Conservation (phyloP, 2,329 filamentous ascomycete genomes). For the Drechslerella dactyloides region DNA sequence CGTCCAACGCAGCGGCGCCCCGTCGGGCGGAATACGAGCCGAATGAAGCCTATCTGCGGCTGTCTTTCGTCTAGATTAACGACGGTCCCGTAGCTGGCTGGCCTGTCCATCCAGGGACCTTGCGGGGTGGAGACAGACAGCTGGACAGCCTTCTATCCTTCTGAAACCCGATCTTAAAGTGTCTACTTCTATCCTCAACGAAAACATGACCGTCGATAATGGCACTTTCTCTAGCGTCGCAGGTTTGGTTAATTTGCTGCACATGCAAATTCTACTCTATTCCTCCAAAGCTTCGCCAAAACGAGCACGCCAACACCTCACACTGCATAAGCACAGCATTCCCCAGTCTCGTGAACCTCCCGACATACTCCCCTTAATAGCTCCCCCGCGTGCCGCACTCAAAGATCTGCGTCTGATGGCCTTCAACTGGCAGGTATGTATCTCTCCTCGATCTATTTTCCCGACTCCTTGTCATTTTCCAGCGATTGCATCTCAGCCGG, state of each 20-base stretch:
- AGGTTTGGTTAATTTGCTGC: not conserved
- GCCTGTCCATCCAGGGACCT: not conserved
- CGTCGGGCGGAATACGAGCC: not conserved
- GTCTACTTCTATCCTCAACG: not conserved
- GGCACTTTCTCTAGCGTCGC: not conserved
- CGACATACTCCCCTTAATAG: not conserved
- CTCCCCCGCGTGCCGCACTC: not conserved
- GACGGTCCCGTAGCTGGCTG: too few species aligned
- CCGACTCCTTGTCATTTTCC: not conserved
- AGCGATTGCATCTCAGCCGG: too few species aligned
- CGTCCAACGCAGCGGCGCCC: not conserved
- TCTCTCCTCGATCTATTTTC: not conserved
- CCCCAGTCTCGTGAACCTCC: not conserved
- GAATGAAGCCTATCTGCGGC: not conserved
- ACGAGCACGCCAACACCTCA: not conserved
- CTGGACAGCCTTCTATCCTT: slow-evolving; percentile 2
- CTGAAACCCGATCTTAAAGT: too few species aligned
- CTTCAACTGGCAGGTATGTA: not conserved
- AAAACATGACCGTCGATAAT: not conserved
- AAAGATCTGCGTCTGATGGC: not conserved
- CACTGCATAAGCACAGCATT: not conserved
- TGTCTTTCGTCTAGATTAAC: not conserved
- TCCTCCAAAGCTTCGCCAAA: slow-evolving; percentile 7
- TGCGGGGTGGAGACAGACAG: too few species aligned
- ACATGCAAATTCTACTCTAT: not conserved